Evolutionary conservation across 805 yeast species (phyloP), one percentile per base, ranked within the genome.

Genomic region (Metschnikowia lochheadii): DNA sequence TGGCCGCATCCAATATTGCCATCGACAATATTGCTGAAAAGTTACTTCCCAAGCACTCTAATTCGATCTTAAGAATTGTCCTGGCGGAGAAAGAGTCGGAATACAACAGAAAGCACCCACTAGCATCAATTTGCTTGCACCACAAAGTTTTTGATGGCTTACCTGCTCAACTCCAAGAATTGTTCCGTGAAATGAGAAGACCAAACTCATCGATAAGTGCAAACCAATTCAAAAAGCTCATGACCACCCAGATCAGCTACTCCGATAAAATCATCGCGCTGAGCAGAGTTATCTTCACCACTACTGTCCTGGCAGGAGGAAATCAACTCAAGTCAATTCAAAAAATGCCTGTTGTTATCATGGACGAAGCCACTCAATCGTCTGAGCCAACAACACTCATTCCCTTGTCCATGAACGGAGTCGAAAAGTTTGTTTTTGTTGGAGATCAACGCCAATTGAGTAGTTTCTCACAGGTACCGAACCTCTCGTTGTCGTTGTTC

Each of bases 281-380:
- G 57, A 55, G 56, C 40, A 45, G 60, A n/a, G 85, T 85, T 20
- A 81, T 85, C 18, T 82, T 85, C 62, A 81, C 90, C 1, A 85
- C 91, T 1, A 82, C 87, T 2, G 87, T 84, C 37, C 83, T 83
- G 36, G 84, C 88, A 6, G 89, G 89, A 47, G 87, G 57, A 15
- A 57, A 80, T 40, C 81, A 79, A 57, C 67, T 85, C 56, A 83
- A 82, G 57, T 71, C 77, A 13, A 68, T 84, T 8, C 70, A 73
- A 36, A 77, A 74, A 55, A 63, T 78, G 54, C 89, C 89, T 1
- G 83, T 83, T 2, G 86, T 85, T 5, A 84, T 85, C 32, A 82
- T 85, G 86, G 91, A 85, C 69, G 91, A 85, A 67, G 79, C 88
- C 3, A 85, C 90, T 0, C 90, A 85, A 58, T 83, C 90, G 0